Evolutionary conservation across 1,284 basidiomycete genomes (phyloP).

Genomic region (Lignosus rhinocerotis): DNA sequence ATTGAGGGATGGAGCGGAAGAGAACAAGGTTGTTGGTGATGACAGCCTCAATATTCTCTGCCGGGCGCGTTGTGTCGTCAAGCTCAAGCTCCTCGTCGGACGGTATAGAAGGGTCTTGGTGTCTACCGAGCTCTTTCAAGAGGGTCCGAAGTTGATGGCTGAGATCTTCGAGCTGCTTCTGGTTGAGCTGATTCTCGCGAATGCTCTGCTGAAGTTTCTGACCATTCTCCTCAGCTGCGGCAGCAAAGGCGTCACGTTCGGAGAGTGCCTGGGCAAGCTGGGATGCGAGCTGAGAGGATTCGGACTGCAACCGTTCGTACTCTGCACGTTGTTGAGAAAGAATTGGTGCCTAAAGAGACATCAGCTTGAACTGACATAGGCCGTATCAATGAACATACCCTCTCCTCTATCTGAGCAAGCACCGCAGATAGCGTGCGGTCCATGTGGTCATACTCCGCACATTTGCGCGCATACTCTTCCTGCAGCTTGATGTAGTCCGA

Average conservation of each 20-base stretch:
- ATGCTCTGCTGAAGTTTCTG: constrained; percentile 64
- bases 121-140: constrained; percentile 76
- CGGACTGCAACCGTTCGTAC: constrained; percentile 77
- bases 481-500: constrained; percentile 85
- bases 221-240: constrained; percentile 52
- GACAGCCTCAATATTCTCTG: constrained; percentile 70
- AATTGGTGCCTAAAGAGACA: constrained; percentile 71
- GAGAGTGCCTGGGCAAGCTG: constrained; percentile 75
- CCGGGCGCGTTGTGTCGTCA: constrained; percentile 39
- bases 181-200: constrained; percentile 72
- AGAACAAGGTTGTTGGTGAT: constrained; percentile 91
- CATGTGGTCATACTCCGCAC: constrained; percentile 80
- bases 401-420: constrained; percentile 85
- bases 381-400: constrained; percentile 51
- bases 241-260: constrained; percentile 61
- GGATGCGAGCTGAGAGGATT: constrained; percentile 77
- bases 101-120: constrained; percentile 80
- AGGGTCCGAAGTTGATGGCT: constrained; percentile 84
- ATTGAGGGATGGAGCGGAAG: constrained; percentile 77
- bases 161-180: constrained; percentile 83
- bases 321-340: constrained; percentile 85
- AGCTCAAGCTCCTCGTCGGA: constrained; percentile 69
- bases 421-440: constrained; percentile 72
- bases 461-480: constrained; percentile 78
- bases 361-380: neutral